These are phyloP conservation scores for Boletus subcaerulescens DNA, from an alignment of 768 basidiomycete genomes.

Conservation along the genomic window DNA sequence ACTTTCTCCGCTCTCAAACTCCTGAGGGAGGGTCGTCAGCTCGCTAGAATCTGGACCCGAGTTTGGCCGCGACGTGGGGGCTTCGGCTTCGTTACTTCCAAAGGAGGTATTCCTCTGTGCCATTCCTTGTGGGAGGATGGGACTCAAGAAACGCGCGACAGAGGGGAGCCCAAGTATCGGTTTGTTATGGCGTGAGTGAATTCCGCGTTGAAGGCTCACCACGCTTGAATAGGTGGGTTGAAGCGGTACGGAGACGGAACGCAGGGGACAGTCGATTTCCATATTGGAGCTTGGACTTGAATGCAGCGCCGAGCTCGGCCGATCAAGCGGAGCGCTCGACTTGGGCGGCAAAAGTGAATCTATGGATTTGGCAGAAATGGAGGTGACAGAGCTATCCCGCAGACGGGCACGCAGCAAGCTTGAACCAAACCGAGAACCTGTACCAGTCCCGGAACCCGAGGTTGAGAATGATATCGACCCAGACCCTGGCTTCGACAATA, in stretches of 20 bases:
- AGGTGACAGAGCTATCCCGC: constrained; percentile 31
- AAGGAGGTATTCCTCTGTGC: neutral
- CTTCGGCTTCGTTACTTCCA: constrained; percentile 5
- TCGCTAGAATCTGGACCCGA: constrained; percentile 18
- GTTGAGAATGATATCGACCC: constrained; percentile 25
- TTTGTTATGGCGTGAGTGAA: constrained; percentile 3
- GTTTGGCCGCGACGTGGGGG: constrained; percentile 6
- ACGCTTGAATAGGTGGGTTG: constrained; percentile 5
- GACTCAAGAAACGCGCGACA: constrained; percentile 20
- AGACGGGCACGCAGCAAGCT: constrained; percentile 22
- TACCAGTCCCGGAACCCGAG: constrained; percentile 23
- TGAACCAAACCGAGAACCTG: constrained; percentile 24
- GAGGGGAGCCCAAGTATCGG: constrained; percentile 11
- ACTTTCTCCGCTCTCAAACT: constrained; percentile 12
- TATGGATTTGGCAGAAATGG: constrained; percentile 23
- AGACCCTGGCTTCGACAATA: constrained; percentile 15
- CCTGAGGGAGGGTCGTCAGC: constrained; percentile 10
- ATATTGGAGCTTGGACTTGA: constrained; percentile 17
- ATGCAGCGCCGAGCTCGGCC: constrained; percentile 4
- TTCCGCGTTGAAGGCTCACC: neutral
- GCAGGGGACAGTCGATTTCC: constrained; percentile 26
- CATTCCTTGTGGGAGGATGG: constrained; percentile 6
- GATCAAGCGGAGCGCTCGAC: constrained; percentile 2
- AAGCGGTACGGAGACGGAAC: constrained; percentile 19
- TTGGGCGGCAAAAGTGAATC: constrained; percentile 14